Evolutionary conservation across 1,284 basidiomycete genomes (phyloP).

Genomic region (Mycena citricolor): DNA sequence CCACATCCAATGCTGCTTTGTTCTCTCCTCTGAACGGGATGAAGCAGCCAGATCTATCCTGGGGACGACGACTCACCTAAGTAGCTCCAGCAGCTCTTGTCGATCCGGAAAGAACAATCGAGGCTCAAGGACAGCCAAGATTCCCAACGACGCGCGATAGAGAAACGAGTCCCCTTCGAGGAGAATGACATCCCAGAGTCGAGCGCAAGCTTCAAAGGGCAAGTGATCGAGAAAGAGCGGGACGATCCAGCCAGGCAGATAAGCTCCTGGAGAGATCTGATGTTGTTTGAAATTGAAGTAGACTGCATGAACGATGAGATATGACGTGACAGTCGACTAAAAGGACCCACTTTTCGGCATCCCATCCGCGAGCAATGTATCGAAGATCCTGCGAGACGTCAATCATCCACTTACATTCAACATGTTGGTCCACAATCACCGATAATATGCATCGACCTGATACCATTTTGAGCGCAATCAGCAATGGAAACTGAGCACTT

Average conservation of each 20-base stretch:
- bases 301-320: slow-evolving; percentile 44
- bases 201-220: slow-evolving; percentile 81
- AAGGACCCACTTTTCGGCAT: slow-evolving; percentile 84
- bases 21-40: slow-evolving; percentile 61
- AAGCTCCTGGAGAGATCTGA: slow-evolving; percentile 77
- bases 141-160: slow-evolving; percentile 79
- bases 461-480: slow-evolving; percentile 28
- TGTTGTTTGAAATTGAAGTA: slow-evolving; percentile 96
- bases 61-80: slow-evolving; percentile 48
- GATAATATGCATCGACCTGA: too few relatives aligned
- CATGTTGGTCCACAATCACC: too few relatives aligned
- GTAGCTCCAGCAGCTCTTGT: slow-evolving; percentile 70
- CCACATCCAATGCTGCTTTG: slow-evolving; percentile 79
- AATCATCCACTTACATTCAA: slow-evolving; percentile 24
- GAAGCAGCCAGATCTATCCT: slow-evolving; percentile 8
- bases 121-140: slow-evolving; percentile 84
- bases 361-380: slow-evolving; percentile 86
- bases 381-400: slow-evolving; percentile 72
- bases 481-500: slow-evolving; percentile 42
- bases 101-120: slow-evolving; percentile 84
- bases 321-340: slow-evolving; percentile 2
- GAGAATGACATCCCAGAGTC: slow-evolving; percentile 87
- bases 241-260: slow-evolving; percentile 79
- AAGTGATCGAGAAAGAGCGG: slow-evolving; percentile 86
- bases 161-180: slow-evolving; percentile 88